A percentile compares a stretch with the other conserved stretches of the same genome.
Evolutionary conservation across 257 asterid genomes (phyloP).

Genomic region (Solanum clarkiae): DNA sequence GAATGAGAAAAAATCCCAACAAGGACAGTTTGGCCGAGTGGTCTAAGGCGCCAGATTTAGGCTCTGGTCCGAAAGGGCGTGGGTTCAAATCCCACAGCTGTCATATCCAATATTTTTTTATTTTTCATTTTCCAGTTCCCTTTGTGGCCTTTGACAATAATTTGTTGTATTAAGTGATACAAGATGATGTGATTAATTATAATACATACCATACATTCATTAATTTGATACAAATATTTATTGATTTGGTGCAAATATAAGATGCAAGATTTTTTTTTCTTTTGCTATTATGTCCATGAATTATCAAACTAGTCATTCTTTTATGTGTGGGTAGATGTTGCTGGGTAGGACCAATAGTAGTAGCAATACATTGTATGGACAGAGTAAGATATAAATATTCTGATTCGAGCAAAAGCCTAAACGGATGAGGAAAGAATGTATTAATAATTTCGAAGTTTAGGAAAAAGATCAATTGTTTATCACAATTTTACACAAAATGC

Average conservation of each 20-base stretch:
- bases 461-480: background rate
- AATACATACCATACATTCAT: background rate
- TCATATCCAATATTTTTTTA: background rate
- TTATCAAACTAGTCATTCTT: background rate
- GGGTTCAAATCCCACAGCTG: conserved; percentile 99
- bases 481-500: background rate
- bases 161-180: background rate
- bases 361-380: background rate
- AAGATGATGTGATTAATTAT: background rate
- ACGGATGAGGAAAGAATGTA: background rate
- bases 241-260: background rate
- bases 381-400: background rate
- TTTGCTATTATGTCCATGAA: background rate
- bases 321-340: background rate
- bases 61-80: conserved; percentile 99
- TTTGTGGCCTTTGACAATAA: too few species aligned
- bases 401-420: background rate
- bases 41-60: conserved; percentile 99
- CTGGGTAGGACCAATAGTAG: too few species aligned
- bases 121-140: too few species aligned
- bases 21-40: conserved; percentile 99
- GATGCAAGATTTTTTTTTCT: background rate
- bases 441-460: too few species aligned
- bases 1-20: too few species aligned
- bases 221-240: background rate